Percentiles rank a stretch among this genome's conserved stretches.
These are phyloP conservation scores for Maudiozyma pseudohumilis DNA, from an alignment of 805 yeast species.

Conservation along the genomic window DNA sequence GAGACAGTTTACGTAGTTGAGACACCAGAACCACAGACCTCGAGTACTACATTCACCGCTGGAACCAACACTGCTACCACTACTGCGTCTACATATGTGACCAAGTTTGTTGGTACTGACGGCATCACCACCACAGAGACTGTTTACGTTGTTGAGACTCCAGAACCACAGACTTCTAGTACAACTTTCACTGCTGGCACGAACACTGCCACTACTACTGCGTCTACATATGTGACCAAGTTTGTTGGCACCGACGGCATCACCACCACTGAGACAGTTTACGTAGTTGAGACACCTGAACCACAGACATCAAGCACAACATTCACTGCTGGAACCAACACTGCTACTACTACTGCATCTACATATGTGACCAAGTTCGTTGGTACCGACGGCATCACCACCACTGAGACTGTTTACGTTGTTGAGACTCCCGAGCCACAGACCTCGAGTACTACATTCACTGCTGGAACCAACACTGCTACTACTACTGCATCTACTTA, in stretches of 20 bases:
- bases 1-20: slow-evolving; percentile 8
- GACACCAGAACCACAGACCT: slow-evolving; percentile 19
- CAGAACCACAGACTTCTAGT: slow-evolving; percentile 18
- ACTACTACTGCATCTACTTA: too few species aligned
- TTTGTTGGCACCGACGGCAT: not conserved
- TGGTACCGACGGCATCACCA: not conserved
- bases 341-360: not conserved
- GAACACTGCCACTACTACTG: too few species aligned
- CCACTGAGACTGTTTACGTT: slow-evolving; percentile 1
- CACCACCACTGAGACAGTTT: not conserved
- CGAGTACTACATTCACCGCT: not conserved
- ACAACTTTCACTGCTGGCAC: too few species aligned
- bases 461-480: slow-evolving; percentile 9
- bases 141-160: slow-evolving; percentile 8
- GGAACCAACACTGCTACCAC: not conserved
- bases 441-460: slow-evolving; percentile 1
- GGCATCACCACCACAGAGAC: slow-evolving; percentile 8
- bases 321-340: too few species aligned
- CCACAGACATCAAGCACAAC: too few species aligned
- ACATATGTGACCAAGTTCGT: not conserved
- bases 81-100: slow-evolving; percentile 5
- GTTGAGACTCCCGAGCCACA: not conserved
- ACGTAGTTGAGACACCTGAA: not conserved
- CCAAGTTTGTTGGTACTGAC: slow-evolving; percentile 8
- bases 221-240: not conserved